Percentiles rank a stretch among this genome's conserved stretches.
Conservation (phyloP, 768 basidiomycete genomes). For the Leccinellum albellum region DNA sequence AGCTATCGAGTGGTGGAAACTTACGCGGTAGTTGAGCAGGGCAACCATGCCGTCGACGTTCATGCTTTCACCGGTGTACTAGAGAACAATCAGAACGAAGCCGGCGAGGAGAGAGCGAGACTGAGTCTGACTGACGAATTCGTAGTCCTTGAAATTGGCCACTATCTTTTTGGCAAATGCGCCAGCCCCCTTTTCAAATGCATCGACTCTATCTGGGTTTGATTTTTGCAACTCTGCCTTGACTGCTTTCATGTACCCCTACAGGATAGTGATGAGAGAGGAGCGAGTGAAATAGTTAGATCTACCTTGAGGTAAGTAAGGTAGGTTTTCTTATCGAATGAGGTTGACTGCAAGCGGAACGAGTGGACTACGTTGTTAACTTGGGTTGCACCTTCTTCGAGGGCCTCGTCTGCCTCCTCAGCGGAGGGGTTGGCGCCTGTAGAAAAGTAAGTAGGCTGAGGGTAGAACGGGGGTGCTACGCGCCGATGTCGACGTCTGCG, state of each 20-base stretch:
- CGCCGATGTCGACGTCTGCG: conserved; percentile 85
- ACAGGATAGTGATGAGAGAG: background rate
- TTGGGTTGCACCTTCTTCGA: conserved; percentile 70
- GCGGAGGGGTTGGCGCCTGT: conserved; percentile 89
- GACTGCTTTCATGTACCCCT: conserved; percentile 94
- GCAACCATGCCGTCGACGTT: conserved; percentile 92
- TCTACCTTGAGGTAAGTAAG: conserved; percentile 73
- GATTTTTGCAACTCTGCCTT: conserved; percentile 57
- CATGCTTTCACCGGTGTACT: conserved; percentile 76
- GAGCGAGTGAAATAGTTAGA: background rate
- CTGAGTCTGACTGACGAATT: conserved; percentile 91
- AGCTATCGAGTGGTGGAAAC: conserved; percentile 16
- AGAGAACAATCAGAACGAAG: background rate
- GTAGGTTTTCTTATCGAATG: conserved; percentile 91
- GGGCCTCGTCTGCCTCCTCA: conserved; percentile 77
- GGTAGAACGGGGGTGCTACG: conserved; percentile 12
- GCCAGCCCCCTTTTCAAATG: conserved; percentile 79
- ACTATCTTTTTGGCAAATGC: conserved; percentile 85
- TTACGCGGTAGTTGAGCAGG: conserved; percentile 88
- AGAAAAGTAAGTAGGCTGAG: conserved; percentile 4
- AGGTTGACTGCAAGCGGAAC: conserved; percentile 79
- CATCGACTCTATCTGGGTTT: conserved; percentile 58
- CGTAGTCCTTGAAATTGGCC: conserved; percentile 87
- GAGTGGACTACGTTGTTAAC: conserved; percentile 93
- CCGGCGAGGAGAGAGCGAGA: background rate